Conservation (phyloP, 805 yeast species). For the Schwanniomyces sp. region DNA sequence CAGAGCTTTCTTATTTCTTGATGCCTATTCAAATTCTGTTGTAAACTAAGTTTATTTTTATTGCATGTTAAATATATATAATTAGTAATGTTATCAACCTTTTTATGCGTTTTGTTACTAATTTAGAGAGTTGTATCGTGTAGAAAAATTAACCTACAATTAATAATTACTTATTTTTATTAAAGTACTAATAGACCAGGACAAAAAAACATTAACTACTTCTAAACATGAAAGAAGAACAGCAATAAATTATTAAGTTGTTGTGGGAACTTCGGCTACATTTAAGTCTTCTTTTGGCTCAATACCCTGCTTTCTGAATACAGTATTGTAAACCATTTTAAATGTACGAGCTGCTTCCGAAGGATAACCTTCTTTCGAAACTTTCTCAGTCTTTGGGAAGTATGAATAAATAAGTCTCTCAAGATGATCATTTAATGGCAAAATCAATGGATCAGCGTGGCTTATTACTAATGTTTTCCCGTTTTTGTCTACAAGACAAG, state of each 20-base stretch:
- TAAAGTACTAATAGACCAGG: neutral
- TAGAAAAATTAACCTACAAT: neutral
- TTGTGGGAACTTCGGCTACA: constrained; percentile 1
- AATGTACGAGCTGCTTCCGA: constrained; percentile 61
- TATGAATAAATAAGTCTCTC: constrained; percentile 43
- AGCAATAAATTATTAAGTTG: neutral
- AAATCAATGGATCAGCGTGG: constrained; percentile 60
- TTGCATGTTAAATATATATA: constrained; percentile 23
- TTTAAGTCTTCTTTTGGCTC: neutral
- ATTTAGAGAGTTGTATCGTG: neutral
- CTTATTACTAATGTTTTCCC: constrained; percentile 66
- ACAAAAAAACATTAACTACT: neutral
- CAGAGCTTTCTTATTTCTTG: neutral
- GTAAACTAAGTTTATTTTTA: constrained; percentile 23
- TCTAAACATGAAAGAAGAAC: neutral
- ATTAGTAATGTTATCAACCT: neutral
- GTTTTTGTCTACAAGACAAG: constrained; percentile 52
- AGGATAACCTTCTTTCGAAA: constrained; percentile 43
- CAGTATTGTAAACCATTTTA: constrained; percentile 39
- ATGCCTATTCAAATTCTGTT: constrained; percentile 11
- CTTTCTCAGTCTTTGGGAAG: constrained; percentile 45
- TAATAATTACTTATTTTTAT: neutral
- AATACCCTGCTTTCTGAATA: constrained; percentile 20
- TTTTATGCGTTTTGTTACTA: neutral
- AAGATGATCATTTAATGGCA: constrained; percentile 59